Evolutionary conservation across 306 rosid genomes (phyloP), one percentile per base, ranked within the genome.

Genomic region (Trifolium subterraneum): DNA sequence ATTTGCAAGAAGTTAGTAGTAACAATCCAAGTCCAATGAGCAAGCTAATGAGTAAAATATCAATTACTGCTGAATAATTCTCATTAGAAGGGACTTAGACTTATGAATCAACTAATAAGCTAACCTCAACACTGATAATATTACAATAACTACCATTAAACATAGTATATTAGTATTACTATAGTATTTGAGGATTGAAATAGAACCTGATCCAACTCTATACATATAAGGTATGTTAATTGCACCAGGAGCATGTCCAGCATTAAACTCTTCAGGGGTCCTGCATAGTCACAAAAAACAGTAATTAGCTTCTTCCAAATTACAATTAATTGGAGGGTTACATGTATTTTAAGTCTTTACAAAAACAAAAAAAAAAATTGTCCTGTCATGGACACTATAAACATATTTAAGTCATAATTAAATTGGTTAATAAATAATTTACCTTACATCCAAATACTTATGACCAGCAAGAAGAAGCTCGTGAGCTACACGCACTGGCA

Each of bases 381-480:
- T n/a, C n/a, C n/a, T n/a, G n/a, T n/a, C n/a, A n/a, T n/a, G n/a
- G n/a, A n/a, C n/a, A n/a, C 25, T 23, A 56, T 10, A 58, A 19
- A 9, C 12, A 8, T 4, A 56, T 1, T 23, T 20, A 19, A 54
- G 2, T 54, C 27, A 23, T 56, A 11, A 63, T 16, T 35, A 35
- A 33, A 35, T 10, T 63, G 4, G 31, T 64, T 64, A 22, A 22
- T 56, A 11, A 63, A 9, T 35, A 65, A 4, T 41, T 69, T 29
- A 84, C 98, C 98, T 91, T n/a, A 94, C 97, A 74, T 92, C 99
- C 81, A 94, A 85, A 80, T 86, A 94, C 9, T 86, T 85, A 66
- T 92, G 93, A 14, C 99, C 98, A 50, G 99, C 99, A n/a, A 84
- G 95, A 77, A 86, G 83, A 74, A 94, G 96, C 71, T 92, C 97